Evolutionary conservation across 257 asterid genomes (phyloP).

Genomic region (Datura wrightii): DNA sequence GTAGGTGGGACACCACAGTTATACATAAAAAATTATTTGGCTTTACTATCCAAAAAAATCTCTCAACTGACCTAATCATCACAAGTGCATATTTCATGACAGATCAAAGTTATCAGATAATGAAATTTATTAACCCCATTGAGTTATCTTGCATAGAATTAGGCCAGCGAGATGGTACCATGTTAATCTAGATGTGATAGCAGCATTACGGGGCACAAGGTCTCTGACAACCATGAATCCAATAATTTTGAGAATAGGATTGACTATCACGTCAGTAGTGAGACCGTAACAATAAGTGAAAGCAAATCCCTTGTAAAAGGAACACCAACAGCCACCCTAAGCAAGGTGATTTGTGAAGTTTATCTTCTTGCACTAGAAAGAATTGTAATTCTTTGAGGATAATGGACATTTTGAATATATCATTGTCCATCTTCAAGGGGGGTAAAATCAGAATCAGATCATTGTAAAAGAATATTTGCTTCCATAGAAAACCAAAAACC

Average conservation of each 20-base stretch:
- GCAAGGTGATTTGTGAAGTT: neutral
- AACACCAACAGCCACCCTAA: neutral
- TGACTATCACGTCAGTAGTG: neutral
- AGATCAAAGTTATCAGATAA: neutral
- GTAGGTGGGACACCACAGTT: neutral
- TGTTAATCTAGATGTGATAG: neutral
- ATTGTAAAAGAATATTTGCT: neutral
- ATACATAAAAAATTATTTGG: neutral
- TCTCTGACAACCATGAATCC: neutral
- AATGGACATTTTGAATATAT: neutral
- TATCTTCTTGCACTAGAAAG: neutral
- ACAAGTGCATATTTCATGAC: neutral
- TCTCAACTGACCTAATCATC: neutral
- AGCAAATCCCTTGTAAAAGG: neutral
- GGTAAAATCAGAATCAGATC: neutral
- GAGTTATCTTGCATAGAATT: neutral
- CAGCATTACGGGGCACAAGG: neutral
- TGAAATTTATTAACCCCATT: neutral
- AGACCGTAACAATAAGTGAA: neutral
- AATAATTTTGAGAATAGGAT: neutral
- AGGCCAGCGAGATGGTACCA: neutral
- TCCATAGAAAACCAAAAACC: slow-evolving; percentile 22
- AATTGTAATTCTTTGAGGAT: neutral
- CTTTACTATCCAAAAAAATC: neutral
- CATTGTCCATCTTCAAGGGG: neutral